These are phyloP conservation scores for Rhododendron henanense DNA, from an alignment of 148 eudicot genomes.

Conservation along the genomic window DNA sequence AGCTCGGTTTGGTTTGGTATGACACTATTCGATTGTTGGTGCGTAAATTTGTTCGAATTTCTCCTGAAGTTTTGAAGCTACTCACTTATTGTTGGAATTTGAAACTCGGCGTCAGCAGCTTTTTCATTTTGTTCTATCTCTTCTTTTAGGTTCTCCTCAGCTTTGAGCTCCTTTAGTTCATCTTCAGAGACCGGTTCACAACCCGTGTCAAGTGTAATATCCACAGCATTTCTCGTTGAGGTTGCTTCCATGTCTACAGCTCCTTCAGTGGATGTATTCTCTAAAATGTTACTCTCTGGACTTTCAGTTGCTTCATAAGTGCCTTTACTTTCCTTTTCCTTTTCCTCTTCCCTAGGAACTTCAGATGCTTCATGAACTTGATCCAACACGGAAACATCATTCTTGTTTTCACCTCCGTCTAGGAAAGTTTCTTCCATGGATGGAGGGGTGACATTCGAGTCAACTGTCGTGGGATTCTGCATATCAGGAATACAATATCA, in stretches of 20 bases:
- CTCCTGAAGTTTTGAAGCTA: neutral
- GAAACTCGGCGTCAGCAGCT: slow-evolving; percentile 4
- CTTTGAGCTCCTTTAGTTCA: slow-evolving; percentile 1
- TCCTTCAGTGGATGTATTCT: slow-evolving; percentile 11
- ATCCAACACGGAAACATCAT: neutral
- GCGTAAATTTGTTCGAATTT: neutral
- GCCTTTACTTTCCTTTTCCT: neutral
- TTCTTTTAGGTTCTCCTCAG: slow-evolving; percentile 6
- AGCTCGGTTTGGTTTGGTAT: neutral
- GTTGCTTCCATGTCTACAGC: neutral
- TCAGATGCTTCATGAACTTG: slow-evolving; percentile 8
- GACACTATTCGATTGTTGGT: neutral
- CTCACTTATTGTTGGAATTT: slow-evolving; percentile 12
- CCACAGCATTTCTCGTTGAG: neutral
- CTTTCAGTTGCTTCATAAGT: slow-evolving; percentile 3
- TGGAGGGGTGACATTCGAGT: slow-evolving; percentile 5
- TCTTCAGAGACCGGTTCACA: slow-evolving; percentile 3
- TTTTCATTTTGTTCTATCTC: slow-evolving; percentile 2
- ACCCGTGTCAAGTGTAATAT: slow-evolving; percentile 6
- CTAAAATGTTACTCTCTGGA: slow-evolving; percentile 11
- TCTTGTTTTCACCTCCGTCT: neutral
- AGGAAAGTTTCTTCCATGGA: slow-evolving; percentile 1
- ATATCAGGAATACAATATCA: neutral
- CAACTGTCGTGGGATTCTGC: slow-evolving; percentile 10
- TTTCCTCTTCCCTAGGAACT: slow-evolving; percentile 3